These are phyloP conservation scores for Salix exigua DNA, from an alignment of 345 rosid genomes.

Conservation along the genomic window DNA sequence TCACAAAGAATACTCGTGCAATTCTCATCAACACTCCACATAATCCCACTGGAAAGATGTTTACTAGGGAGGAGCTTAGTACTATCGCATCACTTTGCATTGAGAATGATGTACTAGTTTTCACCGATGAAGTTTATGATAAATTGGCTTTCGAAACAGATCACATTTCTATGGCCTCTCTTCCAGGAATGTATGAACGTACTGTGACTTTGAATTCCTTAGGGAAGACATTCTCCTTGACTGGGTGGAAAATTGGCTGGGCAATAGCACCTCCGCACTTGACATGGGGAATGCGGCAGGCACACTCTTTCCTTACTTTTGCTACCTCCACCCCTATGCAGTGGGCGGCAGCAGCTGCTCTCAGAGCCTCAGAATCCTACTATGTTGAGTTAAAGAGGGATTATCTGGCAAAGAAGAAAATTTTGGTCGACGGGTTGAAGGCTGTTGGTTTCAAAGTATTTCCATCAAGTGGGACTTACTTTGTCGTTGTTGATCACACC, in stretches of 20 bases:
- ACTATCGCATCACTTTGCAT: conserved; percentile 71
- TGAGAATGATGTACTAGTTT: conserved; percentile 79
- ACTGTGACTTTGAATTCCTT: conserved; percentile 88
- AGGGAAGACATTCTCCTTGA: conserved; percentile 90
- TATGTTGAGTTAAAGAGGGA: conserved; percentile 70
- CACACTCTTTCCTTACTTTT: conserved; percentile 85
- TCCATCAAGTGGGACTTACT: conserved; percentile 94
- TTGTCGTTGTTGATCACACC: conserved; percentile 84
- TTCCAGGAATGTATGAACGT: conserved; percentile 88
- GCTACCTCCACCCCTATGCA: conserved; percentile 87
- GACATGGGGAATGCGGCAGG: conserved; percentile 89
- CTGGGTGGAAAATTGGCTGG: conserved; percentile 99
- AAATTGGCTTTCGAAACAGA: conserved; percentile 89
- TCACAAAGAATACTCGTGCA: conserved; percentile 72
- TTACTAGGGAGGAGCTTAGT: conserved; percentile 65
- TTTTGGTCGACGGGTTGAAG: conserved; percentile 74
- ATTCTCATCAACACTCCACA: conserved; percentile 87
- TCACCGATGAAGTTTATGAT: conserved; percentile 87
- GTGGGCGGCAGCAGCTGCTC: conserved; percentile 66
- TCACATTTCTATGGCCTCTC: conserved; percentile 86
- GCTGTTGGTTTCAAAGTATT: conserved; percentile 84
- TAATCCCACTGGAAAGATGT: conserved; percentile 96
- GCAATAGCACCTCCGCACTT: conserved; percentile 85
- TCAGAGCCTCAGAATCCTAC: conserved; percentile 75
- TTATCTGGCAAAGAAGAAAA: conserved; percentile 70